Conservation (phyloP, 306 rosid genomes). For the Lupinus albus region DNA sequence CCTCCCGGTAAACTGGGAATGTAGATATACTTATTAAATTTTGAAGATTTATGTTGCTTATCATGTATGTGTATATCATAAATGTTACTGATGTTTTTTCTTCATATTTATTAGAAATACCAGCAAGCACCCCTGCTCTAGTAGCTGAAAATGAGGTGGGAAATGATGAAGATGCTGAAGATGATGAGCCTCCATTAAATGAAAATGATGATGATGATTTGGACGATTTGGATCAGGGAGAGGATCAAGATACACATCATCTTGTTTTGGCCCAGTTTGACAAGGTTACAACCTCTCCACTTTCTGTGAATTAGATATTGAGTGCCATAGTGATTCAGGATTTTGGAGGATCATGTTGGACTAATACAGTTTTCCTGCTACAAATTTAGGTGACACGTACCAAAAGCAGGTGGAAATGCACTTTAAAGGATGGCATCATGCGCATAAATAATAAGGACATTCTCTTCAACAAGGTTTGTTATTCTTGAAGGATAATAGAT, state of each 20-base stretch:
- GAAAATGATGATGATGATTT: conserved; percentile 94
- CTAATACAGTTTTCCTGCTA: conserved; percentile 21
- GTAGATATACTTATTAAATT: conserved; percentile 32
- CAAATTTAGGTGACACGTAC: conserved; percentile 86
- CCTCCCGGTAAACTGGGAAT: conserved; percentile 65
- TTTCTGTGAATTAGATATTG: conserved; percentile 50
- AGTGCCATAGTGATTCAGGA: background rate
- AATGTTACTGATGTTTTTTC: conserved; percentile 14
- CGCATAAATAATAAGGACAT: conserved; percentile 90
- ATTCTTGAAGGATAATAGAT: conserved; percentile 28
- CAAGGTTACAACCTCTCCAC: conserved; percentile 58
- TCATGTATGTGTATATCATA: conserved; percentile 1
- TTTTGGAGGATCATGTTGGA: conserved; percentile 34
- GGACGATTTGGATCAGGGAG: conserved; percentile 91
- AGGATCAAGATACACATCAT: conserved; percentile 80
- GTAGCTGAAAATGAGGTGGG: conserved; percentile 65
- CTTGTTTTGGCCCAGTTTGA: conserved; percentile 98
- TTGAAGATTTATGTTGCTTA: conserved; percentile 24
- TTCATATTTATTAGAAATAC: conserved; percentile 56
- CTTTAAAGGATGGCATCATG: conserved; percentile 96
- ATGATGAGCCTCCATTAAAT: conserved; percentile 87
- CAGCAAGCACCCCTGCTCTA: conserved; percentile 81
- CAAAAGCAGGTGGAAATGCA: conserved; percentile 98
- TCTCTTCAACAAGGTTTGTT: conserved; percentile 89
- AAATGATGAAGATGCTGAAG: conserved; percentile 60